phyloP scores from a whole-genome alignment of 2,329 filamentous ascomycete species.

The Lachnellula subtilissima region DNA sequence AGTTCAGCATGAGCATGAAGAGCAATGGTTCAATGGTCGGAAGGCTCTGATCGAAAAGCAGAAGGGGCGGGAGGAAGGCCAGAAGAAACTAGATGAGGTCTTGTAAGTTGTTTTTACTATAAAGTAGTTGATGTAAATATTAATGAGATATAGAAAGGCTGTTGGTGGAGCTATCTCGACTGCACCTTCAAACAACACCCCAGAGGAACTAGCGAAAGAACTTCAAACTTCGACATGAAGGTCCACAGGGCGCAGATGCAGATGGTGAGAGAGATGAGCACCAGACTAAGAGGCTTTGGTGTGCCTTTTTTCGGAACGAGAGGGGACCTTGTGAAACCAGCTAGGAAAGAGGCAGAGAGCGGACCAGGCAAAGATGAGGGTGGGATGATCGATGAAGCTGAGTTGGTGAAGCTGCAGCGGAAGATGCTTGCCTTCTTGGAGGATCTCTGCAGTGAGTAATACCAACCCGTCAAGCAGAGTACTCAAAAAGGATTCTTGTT shows the following conservation, averaged over 20 bases:
- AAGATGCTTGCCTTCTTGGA: constrained; percentile 46
- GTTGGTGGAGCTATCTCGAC: constrained; percentile 38
- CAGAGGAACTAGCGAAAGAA: constrained; percentile 47
- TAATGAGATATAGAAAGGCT: constrained; percentile 34
- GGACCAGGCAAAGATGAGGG: constrained; percentile 18
- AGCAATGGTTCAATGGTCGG: constrained; percentile 53
- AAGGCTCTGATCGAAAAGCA: constrained; percentile 48
- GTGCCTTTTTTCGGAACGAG: constrained; percentile 57
- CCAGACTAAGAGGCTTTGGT: constrained; percentile 50
- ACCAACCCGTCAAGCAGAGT: background rate
- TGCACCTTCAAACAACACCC: constrained; percentile 22
- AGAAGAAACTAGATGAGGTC: constrained; percentile 49
- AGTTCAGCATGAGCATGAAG: constrained; percentile 58
- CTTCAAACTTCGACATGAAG: constrained; percentile 53
- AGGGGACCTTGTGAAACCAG: constrained; percentile 37
- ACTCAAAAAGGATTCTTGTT: constrained; percentile 8
- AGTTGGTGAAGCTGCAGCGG: constrained; percentile 40
- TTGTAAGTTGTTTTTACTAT: constrained; percentile 37
- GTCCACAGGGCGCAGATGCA: constrained; percentile 54
- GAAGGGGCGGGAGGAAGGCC: constrained; percentile 44
- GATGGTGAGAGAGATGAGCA: constrained; percentile 55
- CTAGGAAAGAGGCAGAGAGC: constrained; percentile 22
- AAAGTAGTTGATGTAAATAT: constrained; percentile 1
- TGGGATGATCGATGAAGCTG: constrained; percentile 34
- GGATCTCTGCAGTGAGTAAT: constrained; percentile 41